Percentiles rank a stretch among this genome's conserved stretches.
Conservation (phyloP, 306 rosid species). For the Morella rubra region DNA sequence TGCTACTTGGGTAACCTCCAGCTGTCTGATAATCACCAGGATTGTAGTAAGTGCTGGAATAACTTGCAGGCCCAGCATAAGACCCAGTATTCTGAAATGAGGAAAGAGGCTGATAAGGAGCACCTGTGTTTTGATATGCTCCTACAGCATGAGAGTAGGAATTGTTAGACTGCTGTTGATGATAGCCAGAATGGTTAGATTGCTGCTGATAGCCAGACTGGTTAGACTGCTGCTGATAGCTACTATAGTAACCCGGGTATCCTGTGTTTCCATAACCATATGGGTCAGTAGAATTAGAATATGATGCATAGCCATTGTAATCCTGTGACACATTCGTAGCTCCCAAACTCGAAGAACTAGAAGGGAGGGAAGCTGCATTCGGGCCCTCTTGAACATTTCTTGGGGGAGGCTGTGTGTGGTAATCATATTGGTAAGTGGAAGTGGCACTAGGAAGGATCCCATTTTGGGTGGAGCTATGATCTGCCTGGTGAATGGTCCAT, state of each 20-base stretch:
- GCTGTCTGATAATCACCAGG: constrained; percentile 99
- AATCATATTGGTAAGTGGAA: constrained; percentile 73
- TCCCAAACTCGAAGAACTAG: constrained; percentile 87
- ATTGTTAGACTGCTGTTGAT: constrained; percentile 77
- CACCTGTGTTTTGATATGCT: constrained; percentile 99
- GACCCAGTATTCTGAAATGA: constrained; percentile 99
- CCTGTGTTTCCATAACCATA: constrained; percentile 93
- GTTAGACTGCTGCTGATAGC: constrained; percentile 69
- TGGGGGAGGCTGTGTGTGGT: constrained; percentile 62
- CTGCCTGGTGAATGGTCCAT: constrained; percentile 58
- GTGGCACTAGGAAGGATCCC: constrained; percentile 64
- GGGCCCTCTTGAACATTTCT: constrained; percentile 65
- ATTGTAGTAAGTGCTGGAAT: constrained; percentile 99
- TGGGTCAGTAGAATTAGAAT: constrained; percentile 74
- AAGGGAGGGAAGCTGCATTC: constrained; percentile 57
- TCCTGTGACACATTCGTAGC: constrained; percentile 84
- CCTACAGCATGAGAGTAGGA: constrained; percentile 96
- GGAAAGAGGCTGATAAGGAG: constrained; percentile 99
- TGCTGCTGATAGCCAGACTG: constrained; percentile 71
- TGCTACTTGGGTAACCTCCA: constrained; percentile 79
- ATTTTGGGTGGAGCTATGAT: constrained; percentile 51
- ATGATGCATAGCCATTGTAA: constrained; percentile 78
- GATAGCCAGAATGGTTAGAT: constrained; percentile 45
- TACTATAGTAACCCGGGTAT: constrained; percentile 76
- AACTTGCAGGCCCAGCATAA: constrained; percentile 97